Base-by-base conservation (phyloP, 345 rosid genomes). In the Cardamine occulta region DNA sequence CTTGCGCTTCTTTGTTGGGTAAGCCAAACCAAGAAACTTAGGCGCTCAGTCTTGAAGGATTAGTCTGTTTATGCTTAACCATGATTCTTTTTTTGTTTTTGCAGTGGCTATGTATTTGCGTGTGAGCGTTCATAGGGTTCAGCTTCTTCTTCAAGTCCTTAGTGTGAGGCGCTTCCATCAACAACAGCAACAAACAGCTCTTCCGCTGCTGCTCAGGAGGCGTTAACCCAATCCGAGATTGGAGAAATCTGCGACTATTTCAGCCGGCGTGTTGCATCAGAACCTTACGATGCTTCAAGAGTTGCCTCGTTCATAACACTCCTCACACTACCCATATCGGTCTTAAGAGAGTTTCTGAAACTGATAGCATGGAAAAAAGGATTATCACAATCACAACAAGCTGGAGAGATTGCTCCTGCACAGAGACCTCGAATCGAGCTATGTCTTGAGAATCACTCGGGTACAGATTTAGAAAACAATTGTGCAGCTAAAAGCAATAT, bases 261-360 rank as follows among this genome's bases (percentile, higher is more conserved):
- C 80, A 96, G 99, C 82, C 94, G 96, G 7, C 91, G 95, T 15
- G 99, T 96, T 48, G 98, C 98, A 40, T 91, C 99, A 18, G 99
- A 96, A 79, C 99, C 99, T 39, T 96, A 93, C 9, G 98, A 96
- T 78, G 98, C 96, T 68, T 96, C 98, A 47, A 96, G 98, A 19
- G 98, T 96, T 66, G 98, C 98, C 64, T 96, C 99, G 53, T 96
- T 96, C 83, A 96, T 96, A 71, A 96, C 99, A 23, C 97, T 96
- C 73, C 99, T 96, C 80, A 96, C 99, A 7, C 61, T 96, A 80
- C 99, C 98, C 23, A 90, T 96, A 79, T 85, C 96, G 3, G 96
- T 93, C 70, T 74, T 96, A 68, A 82, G 97, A 78, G 99, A 96
- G 80, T 96, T 96, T 82, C 78, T 96, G 66, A 96, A 93, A 78